phyloP scores from a whole-genome alignment of 176 grass and related monocot genomes.

The Chrysopogon serrulatus region DNA sequence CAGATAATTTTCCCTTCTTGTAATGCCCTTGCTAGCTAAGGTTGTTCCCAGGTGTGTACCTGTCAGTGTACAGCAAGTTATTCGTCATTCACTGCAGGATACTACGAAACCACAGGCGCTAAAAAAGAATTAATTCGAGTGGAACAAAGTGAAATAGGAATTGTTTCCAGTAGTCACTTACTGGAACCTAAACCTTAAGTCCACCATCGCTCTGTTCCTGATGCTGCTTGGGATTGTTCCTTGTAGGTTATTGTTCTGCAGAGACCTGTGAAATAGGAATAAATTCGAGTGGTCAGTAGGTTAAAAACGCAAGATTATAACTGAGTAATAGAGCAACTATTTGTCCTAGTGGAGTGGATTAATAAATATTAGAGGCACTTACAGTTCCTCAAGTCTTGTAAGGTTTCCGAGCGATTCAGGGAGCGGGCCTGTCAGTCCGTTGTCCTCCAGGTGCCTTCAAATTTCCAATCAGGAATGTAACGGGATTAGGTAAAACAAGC shows the following conservation, averaged over 20 bases:
- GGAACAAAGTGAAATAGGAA: too few relatives aligned
- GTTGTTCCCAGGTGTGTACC: slow-evolving; percentile 56
- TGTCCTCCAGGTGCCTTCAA: slow-evolving; percentile 74
- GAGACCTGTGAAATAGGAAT: slow-evolving; percentile 41
- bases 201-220: slow-evolving; percentile 23
- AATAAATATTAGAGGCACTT: not conserved
- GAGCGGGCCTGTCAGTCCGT: slow-evolving; percentile 52
- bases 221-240: slow-evolving; percentile 53
- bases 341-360: not conserved
- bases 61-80: slow-evolving; percentile 14
- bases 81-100: not conserved
- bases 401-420: slow-evolving; percentile 54
- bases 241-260: slow-evolving; percentile 66
- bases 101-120: not conserved
- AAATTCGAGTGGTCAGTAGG: not conserved
- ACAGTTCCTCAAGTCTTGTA: slow-evolving; percentile 57
- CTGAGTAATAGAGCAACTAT: not conserved
- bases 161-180: slow-evolving; percentile 33
- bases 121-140: slow-evolving; percentile 46
- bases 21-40: slow-evolving; percentile 9
- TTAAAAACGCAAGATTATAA: not conserved
- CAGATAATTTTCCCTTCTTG: not conserved
- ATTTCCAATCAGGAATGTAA: slow-evolving; percentile 40
- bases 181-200: slow-evolving; percentile 32
- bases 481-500: not conserved